Conservation (phyloP, 805 yeast species). For the Starmerella sp. region DNA sequence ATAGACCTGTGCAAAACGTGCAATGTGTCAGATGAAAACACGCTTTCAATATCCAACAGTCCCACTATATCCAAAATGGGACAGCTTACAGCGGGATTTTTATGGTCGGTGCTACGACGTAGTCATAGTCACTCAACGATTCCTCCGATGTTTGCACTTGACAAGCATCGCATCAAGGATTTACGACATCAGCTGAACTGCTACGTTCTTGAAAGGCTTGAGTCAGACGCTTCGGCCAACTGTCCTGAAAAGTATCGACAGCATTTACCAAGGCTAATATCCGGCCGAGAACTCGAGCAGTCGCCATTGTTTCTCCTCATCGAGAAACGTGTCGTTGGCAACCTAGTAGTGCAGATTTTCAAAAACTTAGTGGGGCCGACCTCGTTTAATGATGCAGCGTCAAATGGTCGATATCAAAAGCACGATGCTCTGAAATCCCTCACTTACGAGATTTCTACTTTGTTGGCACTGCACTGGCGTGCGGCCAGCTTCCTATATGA, state of each 20-base stretch:
- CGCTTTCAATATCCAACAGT: not conserved
- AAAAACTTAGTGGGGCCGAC: not conserved
- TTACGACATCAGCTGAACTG: not conserved
- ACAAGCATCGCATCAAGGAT: not conserved
- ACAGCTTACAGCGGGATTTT: slow-evolving; percentile 5
- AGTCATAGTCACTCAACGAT: not conserved
- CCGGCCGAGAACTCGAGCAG: not conserved
- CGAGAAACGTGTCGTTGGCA: not conserved
- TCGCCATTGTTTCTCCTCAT: not conserved
- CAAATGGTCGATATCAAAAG: not conserved
- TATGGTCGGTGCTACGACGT: not conserved
- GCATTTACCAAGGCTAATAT: not conserved
- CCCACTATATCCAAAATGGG: not conserved
- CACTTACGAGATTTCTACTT: not conserved
- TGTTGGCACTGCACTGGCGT: slow-evolving; percentile 1
- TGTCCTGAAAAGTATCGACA: not conserved
- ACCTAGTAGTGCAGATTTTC: not conserved
- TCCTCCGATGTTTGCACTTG: not conserved
- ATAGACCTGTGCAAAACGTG: not conserved
- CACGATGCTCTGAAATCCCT: not conserved
- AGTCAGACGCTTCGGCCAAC: not conserved
- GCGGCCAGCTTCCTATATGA: not conserved
- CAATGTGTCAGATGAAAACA: not conserved
- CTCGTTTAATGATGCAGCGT: not conserved
- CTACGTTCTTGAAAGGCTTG: not conserved